Base-by-base conservation (phyloP, 2,329 filamentous ascomycete genomes). In the Moelleriella libera region DNA sequence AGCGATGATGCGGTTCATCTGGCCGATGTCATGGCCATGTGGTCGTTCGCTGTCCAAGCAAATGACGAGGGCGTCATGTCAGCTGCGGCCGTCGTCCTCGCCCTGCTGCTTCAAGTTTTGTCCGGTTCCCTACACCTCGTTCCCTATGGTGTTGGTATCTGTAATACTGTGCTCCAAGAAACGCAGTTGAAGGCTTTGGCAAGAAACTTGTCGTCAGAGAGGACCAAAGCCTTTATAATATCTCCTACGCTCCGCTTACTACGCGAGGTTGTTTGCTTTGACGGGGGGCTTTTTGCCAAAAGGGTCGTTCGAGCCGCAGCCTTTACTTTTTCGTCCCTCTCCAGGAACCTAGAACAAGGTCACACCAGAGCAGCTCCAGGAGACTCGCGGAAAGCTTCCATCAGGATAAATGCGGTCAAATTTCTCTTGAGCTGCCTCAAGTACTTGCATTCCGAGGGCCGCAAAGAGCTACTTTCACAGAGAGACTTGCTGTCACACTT, bases 211-310 rank as follows among this genome's bases (percentile, higher is more conserved):
- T 83, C 85, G 4, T 80, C 86, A 0, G 82, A 85, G 29, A 89
- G 88, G 63, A 75, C 80, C 44, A 95, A 94, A 59, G 88, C 88
- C 40, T 88, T 86, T 63, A 70, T 97, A 49, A 89, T 96, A 51
- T 92, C 88, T 3, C 90, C 92, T 1, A 89, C 85, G 29, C 68
- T 98, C 49, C 81, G 90, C 48, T 68, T 98, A 46, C 74, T 98
- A 50, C 85, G 83, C 46, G 90, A 98, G 65, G 75, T 89, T n/a
- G 78, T 87, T 12, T 80, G 74, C 47, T 84, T 95, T 53, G 89
- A 97, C 63, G 88, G 88, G 12, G 94, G 92, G 11, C 77, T 80
- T 41, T 74, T 88, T 48, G 87, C 89, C 30, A 82, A 79, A 54
- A 74, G 82, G 43, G 73, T 96, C 34, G 94, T 94, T 61, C 75